phyloP scores from a whole-genome alignment of 169 alveolate species.

The Plasmodium inui region DNA sequence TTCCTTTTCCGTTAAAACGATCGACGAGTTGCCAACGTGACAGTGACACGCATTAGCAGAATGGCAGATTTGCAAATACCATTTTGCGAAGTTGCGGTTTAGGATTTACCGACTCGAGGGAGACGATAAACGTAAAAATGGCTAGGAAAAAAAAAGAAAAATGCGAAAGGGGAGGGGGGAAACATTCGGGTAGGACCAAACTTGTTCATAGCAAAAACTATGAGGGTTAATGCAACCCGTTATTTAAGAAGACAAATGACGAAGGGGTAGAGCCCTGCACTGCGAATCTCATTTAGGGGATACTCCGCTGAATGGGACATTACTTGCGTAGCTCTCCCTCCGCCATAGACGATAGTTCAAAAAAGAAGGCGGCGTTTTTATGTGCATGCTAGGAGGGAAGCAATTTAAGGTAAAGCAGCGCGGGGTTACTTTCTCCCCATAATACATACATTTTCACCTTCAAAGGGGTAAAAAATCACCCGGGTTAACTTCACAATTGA shows the following conservation, averaged over 20 bases:
- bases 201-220: neutral
- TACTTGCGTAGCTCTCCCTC: neutral
- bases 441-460: neutral
- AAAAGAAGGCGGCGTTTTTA: neutral
- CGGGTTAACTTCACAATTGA: neutral
- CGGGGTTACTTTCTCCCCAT: neutral
- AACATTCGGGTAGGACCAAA: neutral
- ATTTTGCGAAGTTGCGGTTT: neutral
- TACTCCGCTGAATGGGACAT: neutral
- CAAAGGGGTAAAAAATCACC: neutral
- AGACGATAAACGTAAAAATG: neutral
- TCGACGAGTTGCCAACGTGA: constrained; percentile 2
- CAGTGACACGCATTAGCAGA: neutral
- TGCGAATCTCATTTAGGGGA: neutral
- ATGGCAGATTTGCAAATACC: neutral
- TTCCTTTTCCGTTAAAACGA: neutral
- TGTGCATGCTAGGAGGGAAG: neutral
- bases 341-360: neutral
- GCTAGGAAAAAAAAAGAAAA: neutral
- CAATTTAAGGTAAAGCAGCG: neutral
- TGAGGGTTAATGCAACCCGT: neutral
- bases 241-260: neutral
- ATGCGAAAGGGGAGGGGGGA: neutral
- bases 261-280: neutral
- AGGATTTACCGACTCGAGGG: neutral